These are phyloP conservation scores for Dactylorhiza incarnata DNA, from an alignment of 106 monocot genomes.

Conservation along the genomic window DNA sequence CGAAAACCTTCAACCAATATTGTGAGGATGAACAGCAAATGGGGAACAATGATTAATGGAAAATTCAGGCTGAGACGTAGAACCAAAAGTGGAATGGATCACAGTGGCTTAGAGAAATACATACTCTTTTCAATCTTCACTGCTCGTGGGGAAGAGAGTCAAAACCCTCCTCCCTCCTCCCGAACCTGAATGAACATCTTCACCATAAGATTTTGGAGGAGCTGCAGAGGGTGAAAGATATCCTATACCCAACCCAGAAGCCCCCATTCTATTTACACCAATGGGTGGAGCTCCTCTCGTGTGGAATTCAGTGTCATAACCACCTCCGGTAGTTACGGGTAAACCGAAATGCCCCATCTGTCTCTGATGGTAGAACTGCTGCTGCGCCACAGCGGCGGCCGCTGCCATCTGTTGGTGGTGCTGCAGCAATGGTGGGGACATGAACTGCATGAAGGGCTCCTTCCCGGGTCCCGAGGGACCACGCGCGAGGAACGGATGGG, in stretches of 20 bases:
- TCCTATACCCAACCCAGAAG: conserved; percentile 12
- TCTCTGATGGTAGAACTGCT: conserved; percentile 29
- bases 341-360: conserved; percentile 21
- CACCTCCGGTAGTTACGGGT: conserved; percentile 2
- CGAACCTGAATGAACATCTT: conserved; percentile 40
- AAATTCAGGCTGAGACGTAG: too few species aligned
- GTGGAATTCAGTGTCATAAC: conserved; percentile 20
- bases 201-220: conserved; percentile 25
- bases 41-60: too few species aligned
- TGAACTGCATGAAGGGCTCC: conserved; percentile 33
- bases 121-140: conserved; percentile 39
- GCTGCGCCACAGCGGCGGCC: conserved; percentile 8
- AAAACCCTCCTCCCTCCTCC: conserved; percentile 50
- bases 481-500: conserved; percentile 54
- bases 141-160: conserved; percentile 66
- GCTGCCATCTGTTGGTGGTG: conserved; percentile 29
- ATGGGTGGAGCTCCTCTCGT: conserved; percentile 2
- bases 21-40: not conserved
- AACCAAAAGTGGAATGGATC: not conserved
- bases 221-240: conserved; percentile 5
- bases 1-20: not conserved
- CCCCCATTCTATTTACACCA: conserved; percentile 34
- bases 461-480: conserved; percentile 5
- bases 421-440: conserved; percentile 14
- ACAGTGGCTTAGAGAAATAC: too few species aligned